phyloP scores from a whole-genome alignment of 495 filamentous ascomycete species.

The Penicillium cataractarum region DNA sequence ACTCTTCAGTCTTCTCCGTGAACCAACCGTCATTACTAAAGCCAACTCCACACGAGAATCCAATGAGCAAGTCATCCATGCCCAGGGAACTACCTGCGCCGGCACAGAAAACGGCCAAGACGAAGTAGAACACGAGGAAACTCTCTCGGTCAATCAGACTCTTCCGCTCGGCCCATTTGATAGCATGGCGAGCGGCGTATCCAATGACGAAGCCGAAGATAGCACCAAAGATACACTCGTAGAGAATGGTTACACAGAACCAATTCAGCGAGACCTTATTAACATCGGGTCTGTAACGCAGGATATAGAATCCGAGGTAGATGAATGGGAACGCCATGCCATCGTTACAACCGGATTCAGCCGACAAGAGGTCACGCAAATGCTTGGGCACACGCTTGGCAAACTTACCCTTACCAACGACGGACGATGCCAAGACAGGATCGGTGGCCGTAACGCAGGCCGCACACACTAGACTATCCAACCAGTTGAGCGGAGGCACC shows the following conservation, averaged over 20 bases:
- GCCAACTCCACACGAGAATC: constrained; percentile 91
- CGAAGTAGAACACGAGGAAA: constrained; percentile 98
- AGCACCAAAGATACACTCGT: constrained; percentile 94
- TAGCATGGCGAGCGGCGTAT: constrained; percentile 85
- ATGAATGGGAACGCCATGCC: constrained; percentile 99
- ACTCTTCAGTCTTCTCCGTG: constrained; percentile 95
- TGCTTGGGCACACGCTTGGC: constrained; percentile 97
- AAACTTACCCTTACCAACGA: constrained; percentile 98
- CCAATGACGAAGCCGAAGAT: constrained; percentile 87
- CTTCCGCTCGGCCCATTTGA: constrained; percentile 83
- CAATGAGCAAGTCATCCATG: constrained; percentile 94
- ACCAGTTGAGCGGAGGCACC: constrained; percentile 78
- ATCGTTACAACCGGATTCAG: constrained; percentile 98
- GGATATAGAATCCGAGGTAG: constrained; percentile 87
- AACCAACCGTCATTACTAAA: constrained; percentile 99
- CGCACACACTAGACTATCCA: constrained; percentile 82
- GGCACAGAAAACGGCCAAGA: constrained; percentile 93
- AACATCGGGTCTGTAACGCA: constrained; percentile 72
- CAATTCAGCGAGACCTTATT: constrained; percentile 77
- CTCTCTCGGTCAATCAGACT: constrained; percentile 93
- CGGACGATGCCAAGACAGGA: constrained; percentile 94
- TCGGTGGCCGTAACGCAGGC: constrained; percentile 98
- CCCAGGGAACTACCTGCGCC: constrained; percentile 91
- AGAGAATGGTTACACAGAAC: constrained; percentile 88
- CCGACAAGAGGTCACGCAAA: constrained; percentile 91